A percentile compares a stretch with the other conserved stretches of the same genome.
phyloP scores from a whole-genome alignment of 192 early-diverging fungal genomes.

The Gryganskiella cystojenkinii region DNA sequence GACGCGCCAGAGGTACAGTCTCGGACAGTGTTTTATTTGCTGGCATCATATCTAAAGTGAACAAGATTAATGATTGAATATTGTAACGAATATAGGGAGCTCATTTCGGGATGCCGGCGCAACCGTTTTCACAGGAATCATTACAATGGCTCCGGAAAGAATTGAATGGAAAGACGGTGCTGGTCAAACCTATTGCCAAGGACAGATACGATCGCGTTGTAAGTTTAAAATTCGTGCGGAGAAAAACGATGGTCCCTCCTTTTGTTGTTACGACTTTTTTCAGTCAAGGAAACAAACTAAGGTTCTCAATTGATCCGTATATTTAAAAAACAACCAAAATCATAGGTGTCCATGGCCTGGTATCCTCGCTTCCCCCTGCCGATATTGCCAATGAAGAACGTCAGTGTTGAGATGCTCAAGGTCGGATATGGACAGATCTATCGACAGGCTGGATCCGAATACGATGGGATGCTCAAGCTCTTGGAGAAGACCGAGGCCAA shows the following conservation, averaged over 20 bases:
- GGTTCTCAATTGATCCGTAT: too few relatives aligned
- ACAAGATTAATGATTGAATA: too few relatives aligned
- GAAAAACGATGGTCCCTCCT: too few relatives aligned
- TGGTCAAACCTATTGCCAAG: constrained; percentile 57
- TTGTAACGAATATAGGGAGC: too few relatives aligned
- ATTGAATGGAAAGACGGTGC: constrained; percentile 57
- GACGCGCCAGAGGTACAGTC: constrained; percentile 72
- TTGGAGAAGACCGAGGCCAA: constrained; percentile 58
- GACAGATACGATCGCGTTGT: constrained; percentile 74
- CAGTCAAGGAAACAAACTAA: too few relatives aligned
- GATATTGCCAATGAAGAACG: constrained; percentile 60
- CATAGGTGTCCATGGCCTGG: constrained; percentile 69
- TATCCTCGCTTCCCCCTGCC: constrained; percentile 47
- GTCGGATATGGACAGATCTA: constrained; percentile 69
- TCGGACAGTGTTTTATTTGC: neutral
- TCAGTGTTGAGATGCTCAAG: constrained; percentile 70
- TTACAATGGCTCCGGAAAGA: constrained; percentile 59
- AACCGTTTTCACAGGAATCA: constrained; percentile 67
- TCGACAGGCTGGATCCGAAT: constrained; percentile 64
- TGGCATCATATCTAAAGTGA: neutral
- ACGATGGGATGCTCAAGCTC: constrained; percentile 56
- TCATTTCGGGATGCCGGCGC: constrained; percentile 73
- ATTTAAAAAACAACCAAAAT: too few relatives aligned
- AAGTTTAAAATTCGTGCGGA: too few relatives aligned
- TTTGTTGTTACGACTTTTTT: too few relatives aligned